phyloP scores from a whole-genome alignment of 2,329 filamentous ascomycete species.

The Fusarium sp. region DNA sequence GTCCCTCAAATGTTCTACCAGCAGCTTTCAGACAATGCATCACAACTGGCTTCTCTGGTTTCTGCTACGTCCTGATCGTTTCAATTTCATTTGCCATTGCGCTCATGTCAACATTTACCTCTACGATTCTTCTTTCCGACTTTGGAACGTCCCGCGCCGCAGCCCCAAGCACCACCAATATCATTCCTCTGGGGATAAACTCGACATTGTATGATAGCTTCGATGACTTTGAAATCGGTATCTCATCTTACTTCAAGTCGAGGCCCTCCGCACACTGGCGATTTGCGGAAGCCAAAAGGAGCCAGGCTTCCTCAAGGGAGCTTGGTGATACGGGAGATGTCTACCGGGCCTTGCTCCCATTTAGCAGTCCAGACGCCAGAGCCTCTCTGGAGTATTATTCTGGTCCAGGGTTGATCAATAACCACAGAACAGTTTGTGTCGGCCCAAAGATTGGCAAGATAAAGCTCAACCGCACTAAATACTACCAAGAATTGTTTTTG shows the following conservation, averaged over 20 bases:
- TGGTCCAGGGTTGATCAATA: neutral
- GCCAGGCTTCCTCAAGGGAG: neutral
- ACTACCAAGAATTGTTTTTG: neutral
- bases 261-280: neutral
- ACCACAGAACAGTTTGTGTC: neutral
- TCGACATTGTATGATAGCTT: neutral
- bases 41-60: accelerated
- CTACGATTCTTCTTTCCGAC: slow-evolving; percentile 20
- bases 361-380: neutral
- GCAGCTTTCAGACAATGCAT: neutral
- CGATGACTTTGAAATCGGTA: neutral
- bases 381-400: neutral
- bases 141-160: neutral
- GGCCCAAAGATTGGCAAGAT: neutral
- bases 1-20: slow-evolving; percentile 6
- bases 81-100: neutral
- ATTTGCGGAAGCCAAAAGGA: neutral
- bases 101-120: slow-evolving; percentile 6
- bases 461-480: neutral
- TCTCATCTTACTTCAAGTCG: neutral
- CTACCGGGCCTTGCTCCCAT: neutral
- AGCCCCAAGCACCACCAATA: neutral
- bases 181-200: neutral
- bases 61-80: neutral
- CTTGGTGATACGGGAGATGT: neutral